Percentiles rank a stretch among this genome's conserved stretches.
Evolutionary conservation across 1,139 yeast genomes (phyloP).

Genomic region (Debaryomyces coudertii): DNA sequence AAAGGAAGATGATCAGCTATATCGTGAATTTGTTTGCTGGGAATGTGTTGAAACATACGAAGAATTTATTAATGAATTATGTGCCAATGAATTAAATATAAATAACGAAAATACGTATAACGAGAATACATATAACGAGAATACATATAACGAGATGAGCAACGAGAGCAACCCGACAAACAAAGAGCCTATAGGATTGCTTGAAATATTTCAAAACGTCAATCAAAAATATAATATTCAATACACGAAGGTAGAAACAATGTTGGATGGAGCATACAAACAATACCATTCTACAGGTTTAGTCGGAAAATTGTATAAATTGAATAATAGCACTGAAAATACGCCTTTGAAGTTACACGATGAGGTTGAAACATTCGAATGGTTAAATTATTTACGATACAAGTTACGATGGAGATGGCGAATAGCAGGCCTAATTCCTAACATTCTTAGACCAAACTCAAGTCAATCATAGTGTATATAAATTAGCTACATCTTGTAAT

Average conservation of each 20-base stretch:
- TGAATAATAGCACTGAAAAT: slow-evolving; percentile 18
- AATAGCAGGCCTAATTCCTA: slow-evolving; percentile 26
- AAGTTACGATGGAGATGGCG: slow-evolving; percentile 40
- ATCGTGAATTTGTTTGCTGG: slow-evolving; percentile 64
- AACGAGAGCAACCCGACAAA: slow-evolving; percentile 10
- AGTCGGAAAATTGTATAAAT: slow-evolving; percentile 27
- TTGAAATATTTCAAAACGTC: slow-evolving; percentile 28
- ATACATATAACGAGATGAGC: background rate
- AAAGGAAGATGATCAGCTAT: slow-evolving; percentile 13
- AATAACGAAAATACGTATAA: background rate
- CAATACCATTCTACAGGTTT: slow-evolving; percentile 24
- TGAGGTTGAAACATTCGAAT: slow-evolving; percentile 21
- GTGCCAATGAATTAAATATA: slow-evolving; percentile 7
- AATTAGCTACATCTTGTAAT: background rate
- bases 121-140: background rate
- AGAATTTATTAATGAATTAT: slow-evolving; percentile 44
- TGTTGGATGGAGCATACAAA: background rate
- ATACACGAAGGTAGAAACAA: background rate
- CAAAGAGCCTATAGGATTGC: slow-evolving; percentile 21
- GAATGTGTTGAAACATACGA: slow-evolving; percentile 65
- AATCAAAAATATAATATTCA: slow-evolving; percentile 21
- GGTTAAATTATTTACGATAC: slow-evolving; percentile 32
- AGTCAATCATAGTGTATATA: background rate
- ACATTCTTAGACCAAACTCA: background rate
- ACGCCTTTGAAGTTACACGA: background rate